These are phyloP conservation scores for Saturnispora bothae DNA, from an alignment of 805 yeast species.

Conservation along the genomic window DNA sequence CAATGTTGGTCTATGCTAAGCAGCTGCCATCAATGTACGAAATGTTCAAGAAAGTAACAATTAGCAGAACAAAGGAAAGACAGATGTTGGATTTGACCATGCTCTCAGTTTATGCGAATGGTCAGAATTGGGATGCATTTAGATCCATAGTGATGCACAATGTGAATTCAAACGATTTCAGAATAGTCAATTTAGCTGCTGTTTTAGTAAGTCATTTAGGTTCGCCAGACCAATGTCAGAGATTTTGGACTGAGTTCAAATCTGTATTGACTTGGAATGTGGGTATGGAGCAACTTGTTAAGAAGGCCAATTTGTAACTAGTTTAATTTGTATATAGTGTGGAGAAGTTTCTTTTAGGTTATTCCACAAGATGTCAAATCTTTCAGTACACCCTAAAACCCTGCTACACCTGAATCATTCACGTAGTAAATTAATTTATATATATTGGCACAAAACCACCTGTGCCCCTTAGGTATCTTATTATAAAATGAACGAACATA, in stretches of 20 bases:
- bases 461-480: too few relatives aligned
- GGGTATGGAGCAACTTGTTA: conserved; percentile 2
- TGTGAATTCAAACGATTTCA: conserved; percentile 12
- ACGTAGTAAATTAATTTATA: too few relatives aligned
- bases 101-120: conserved; percentile 14
- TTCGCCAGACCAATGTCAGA: conserved; percentile 1
- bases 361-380: too few relatives aligned
- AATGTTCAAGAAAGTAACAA: conserved; percentile 5
- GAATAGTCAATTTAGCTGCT: conserved; percentile 8
- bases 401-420: too few relatives aligned
- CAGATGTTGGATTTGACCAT: conserved; percentile 11
- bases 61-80: conserved; percentile 1
- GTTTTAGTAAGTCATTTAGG: conserved; percentile 12
- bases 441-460: too few relatives aligned
- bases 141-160: conserved; percentile 9
- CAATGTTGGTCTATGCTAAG: conserved; percentile 8
- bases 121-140: conserved; percentile 11
- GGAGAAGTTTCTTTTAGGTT: too few relatives aligned
- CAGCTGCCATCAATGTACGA: conserved; percentile 3
- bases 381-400: too few relatives aligned
- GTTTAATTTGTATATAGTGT: too few relatives aligned
- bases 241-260: conserved; percentile 10
- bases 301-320: too few relatives aligned
- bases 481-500: too few relatives aligned
- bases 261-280: conserved; percentile 12